Conservation (phyloP, 2,329 filamentous ascomycete genomes). For the Lomentospora prolificans region DNA sequence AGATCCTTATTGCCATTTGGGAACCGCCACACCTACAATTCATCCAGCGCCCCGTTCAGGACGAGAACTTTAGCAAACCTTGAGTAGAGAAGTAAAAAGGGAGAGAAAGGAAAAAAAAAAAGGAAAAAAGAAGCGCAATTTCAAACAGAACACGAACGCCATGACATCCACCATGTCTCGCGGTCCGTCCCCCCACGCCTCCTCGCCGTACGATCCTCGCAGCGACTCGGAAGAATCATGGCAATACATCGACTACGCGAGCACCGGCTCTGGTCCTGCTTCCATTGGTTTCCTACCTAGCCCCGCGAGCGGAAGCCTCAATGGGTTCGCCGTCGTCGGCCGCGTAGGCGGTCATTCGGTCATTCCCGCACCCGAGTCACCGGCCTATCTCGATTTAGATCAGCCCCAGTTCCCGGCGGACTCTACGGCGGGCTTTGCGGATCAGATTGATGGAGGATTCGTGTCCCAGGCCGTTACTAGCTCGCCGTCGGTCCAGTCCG, state of each 20-base stretch:
- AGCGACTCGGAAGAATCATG: conserved; percentile 34
- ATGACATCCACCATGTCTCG: conserved; percentile 4
- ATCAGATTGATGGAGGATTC: conserved; percentile 11
- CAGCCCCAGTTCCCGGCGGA: conserved; percentile 18
- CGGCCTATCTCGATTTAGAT: conserved; percentile 35
- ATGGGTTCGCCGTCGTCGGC: conserved; percentile 38
- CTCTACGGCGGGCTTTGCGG: conserved; percentile 24
- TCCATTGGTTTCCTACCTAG: conserved; percentile 38
- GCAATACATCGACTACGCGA: conserved; percentile 30
- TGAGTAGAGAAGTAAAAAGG: neutral
- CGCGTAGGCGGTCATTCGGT: conserved; percentile 18
- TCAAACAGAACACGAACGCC: neutral
- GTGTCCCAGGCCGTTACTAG: neutral
- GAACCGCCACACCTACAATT: no score
- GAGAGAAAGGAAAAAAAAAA: neutral
- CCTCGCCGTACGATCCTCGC: conserved; percentile 28
- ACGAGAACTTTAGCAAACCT: neutral
- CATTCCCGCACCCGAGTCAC: conserved; percentile 15
- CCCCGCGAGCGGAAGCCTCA: conserved; percentile 40
- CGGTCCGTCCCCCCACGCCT: conserved; percentile 26
- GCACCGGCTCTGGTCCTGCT: conserved; percentile 21
- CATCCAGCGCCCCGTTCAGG: neutral
- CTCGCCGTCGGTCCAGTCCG: neutral
- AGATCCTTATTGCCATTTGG: no score
- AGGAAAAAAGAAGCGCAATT: neutral